These are phyloP conservation scores for Colletotrichum agaves DNA, from an alignment of 2,329 filamentous ascomycete genomes.

Conservation along the genomic window DNA sequence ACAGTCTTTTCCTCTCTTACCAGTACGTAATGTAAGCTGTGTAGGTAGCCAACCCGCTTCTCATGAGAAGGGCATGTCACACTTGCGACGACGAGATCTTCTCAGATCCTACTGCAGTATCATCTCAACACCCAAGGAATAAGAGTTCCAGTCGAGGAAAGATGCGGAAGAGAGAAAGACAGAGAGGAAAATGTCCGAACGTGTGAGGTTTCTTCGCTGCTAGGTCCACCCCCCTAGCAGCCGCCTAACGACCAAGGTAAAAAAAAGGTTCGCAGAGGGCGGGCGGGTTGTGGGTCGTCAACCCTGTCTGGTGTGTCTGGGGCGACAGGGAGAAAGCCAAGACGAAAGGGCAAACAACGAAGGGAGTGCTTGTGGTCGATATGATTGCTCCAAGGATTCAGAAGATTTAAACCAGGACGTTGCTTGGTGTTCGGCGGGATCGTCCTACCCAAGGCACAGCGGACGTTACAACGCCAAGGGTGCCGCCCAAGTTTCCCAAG, in stretches of 20 bases:
- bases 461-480: slow-evolving; percentile 31
- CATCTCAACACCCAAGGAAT: not conserved
- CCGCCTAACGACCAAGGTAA: not conserved
- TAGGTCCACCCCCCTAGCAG: slow-evolving; percentile 21
- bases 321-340: slow-evolving; percentile 4
- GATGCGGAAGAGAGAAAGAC: too few relatives aligned
- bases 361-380: slow-evolving; percentile 1
- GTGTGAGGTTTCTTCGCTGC: slow-evolving; percentile 32
- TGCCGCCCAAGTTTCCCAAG: slow-evolving; percentile 16
- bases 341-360: not conserved
- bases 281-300: slow-evolving; percentile 21
- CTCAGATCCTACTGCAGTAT: not conserved
- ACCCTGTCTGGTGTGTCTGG: slow-evolving; percentile 12
- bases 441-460: slow-evolving; percentile 6
- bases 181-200: slow-evolving; percentile 31
- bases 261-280: slow-evolving; percentile 12
- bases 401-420: not conserved
- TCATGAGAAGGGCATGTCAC: not conserved
- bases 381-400: not conserved
- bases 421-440: not conserved
- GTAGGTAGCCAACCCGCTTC: too few relatives aligned
- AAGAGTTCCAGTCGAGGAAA: not conserved
- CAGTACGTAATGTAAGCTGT: too few relatives aligned
- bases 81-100: slow-evolving; percentile 1
- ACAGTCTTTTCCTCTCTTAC: not conserved